phyloP scores from a whole-genome alignment of 371 early-diverging fungal genomes.

The Rhizopus microsporus region DNA sequence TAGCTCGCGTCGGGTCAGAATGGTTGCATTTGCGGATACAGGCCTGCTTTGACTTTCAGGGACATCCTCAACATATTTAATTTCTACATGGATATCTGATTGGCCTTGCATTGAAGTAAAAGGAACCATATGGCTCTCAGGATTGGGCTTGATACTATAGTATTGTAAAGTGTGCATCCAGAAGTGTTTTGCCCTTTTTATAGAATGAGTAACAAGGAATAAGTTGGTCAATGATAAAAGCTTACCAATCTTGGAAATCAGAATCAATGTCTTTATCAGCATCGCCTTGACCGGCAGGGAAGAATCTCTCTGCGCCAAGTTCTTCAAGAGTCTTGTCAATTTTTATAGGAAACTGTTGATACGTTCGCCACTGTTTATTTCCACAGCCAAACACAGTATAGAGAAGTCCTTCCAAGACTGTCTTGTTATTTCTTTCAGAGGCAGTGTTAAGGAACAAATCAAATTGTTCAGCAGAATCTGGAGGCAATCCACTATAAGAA shows the following conservation, averaged over 20 bases:
- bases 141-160: too few species aligned
- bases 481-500: slow-evolving; percentile 46
- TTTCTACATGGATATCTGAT: slow-evolving; percentile 9
- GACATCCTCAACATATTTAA: slow-evolving; percentile 32
- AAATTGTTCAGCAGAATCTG: slow-evolving; percentile 58
- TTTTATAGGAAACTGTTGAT: slow-evolving; percentile 54
- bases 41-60: slow-evolving; percentile 30
- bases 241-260: slow-evolving; percentile 48
- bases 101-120: too few species aligned
- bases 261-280: slow-evolving; percentile 57
- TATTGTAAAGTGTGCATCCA: too few species aligned
- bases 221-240: slow-evolving; percentile 41
- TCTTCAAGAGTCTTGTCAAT: slow-evolving; percentile 39
- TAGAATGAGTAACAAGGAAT: slow-evolving; percentile 36
- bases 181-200: not conserved
- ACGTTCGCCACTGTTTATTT: slow-evolving; percentile 65
- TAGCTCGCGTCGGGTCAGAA: slow-evolving; percentile 34
- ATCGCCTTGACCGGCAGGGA: slow-evolving; percentile 48
- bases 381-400: slow-evolving; percentile 60
- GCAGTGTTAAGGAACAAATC: slow-evolving; percentile 45
- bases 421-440: slow-evolving; percentile 24
- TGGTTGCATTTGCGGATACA: slow-evolving; percentile 25
- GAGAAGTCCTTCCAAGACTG: slow-evolving; percentile 32
- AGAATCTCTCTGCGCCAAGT: slow-evolving; percentile 53
- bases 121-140: too few species aligned